Evolutionary conservation across 2,329 filamentous ascomycete genomes (phyloP).

Genomic region (Stemphylium lycopersici): DNA sequence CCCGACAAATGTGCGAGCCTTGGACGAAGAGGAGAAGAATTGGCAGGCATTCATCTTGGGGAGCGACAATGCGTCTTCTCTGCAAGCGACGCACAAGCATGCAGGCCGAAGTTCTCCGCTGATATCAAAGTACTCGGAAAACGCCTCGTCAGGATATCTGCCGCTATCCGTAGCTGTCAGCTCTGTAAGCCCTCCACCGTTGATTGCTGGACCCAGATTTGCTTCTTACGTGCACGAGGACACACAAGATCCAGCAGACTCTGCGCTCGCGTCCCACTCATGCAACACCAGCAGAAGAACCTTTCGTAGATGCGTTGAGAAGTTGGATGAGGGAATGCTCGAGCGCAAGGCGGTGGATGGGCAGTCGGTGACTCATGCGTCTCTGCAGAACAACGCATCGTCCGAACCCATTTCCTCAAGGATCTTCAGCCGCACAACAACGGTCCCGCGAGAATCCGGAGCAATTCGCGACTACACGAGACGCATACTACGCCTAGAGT

Average conservation of each 20-base stretch:
- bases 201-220: slow-evolving; percentile 17
- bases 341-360: slow-evolving; percentile 23
- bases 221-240: slow-evolving; percentile 31
- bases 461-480: slow-evolving; percentile 4
- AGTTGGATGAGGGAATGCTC: slow-evolving; percentile 7
- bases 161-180: slow-evolving; percentile 27
- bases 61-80: slow-evolving; percentile 16
- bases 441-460: slow-evolving; percentile 27
- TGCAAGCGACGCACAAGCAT: slow-evolving; percentile 8
- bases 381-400: slow-evolving; percentile 35
- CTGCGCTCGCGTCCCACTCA: slow-evolving; percentile 24
- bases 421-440: slow-evolving; percentile 22
- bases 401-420: slow-evolving; percentile 11
- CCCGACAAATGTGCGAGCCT: neutral
- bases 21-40: slow-evolving; percentile 31
- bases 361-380: slow-evolving; percentile 30
- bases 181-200: slow-evolving; percentile 29
- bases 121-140: slow-evolving; percentile 7
- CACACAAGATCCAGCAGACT: slow-evolving; percentile 25
- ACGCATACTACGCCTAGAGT: neutral
- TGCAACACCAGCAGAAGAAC: slow-evolving; percentile 24
- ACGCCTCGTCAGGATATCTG: slow-evolving; percentile 21
- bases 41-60: slow-evolving; percentile 46
- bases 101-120: neutral
- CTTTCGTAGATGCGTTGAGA: slow-evolving; percentile 14